Evolutionary conservation across 148 eudicot genomes (phyloP).

Genomic region (Rhododendron williamsianum): DNA sequence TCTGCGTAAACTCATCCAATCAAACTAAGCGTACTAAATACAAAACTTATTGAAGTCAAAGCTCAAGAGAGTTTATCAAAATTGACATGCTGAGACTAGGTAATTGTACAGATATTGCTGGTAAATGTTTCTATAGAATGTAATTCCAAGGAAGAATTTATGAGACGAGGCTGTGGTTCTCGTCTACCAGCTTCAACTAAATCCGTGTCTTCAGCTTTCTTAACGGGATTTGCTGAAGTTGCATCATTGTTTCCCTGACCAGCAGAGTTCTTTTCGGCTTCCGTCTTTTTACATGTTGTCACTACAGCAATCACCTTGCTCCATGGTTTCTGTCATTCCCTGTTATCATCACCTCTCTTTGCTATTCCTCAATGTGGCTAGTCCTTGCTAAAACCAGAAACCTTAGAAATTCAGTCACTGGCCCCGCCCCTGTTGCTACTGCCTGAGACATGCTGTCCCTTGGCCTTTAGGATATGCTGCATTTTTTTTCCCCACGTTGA

Average conservation of each 20-base stretch:
- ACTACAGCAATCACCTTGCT: background rate
- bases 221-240: background rate
- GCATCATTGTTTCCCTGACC: background rate
- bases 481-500: background rate
- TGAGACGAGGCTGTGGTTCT: background rate
- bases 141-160: background rate
- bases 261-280: background rate
- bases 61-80: background rate
- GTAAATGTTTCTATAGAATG: background rate
- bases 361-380: background rate
- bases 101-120: background rate
- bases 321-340: background rate
- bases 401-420: background rate
- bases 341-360: conserved; percentile 1
- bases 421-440: background rate
- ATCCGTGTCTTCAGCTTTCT: background rate
- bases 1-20: background rate
- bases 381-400: background rate
- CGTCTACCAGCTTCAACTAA: background rate
- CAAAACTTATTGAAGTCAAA: background rate
- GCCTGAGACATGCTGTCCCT: background rate
- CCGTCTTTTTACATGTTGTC: background rate
- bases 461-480: background rate
- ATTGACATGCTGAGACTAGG: background rate
- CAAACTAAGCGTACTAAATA: background rate